Conservation (phyloP, 164 flowering plant species). For the Nymphaea colorata region DNA sequence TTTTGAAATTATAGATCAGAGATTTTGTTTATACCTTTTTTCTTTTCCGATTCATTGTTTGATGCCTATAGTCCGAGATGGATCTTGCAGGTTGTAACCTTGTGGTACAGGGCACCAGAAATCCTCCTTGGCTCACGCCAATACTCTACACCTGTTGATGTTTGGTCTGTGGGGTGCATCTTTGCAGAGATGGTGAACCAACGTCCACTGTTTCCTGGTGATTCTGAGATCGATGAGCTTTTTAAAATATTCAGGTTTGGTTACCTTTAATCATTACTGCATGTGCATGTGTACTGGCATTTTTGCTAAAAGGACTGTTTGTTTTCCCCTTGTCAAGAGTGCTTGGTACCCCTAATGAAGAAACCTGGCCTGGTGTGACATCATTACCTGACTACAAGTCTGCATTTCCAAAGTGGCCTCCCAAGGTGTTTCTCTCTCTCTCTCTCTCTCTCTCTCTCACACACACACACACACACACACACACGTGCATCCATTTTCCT, state of each 20-base stretch:
- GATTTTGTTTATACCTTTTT: neutral
- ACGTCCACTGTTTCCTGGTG: conserved; percentile 89
- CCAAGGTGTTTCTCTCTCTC: conserved; percentile 34
- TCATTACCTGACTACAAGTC: conserved; percentile 85
- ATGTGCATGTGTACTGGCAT: neutral
- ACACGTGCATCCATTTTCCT: too few species aligned
- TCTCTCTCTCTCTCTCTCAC: neutral
- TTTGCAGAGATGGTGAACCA: conserved; percentile 99
- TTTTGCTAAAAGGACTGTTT: neutral
- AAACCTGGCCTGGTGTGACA: conserved; percentile 91
- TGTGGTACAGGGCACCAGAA: conserved; percentile 99
- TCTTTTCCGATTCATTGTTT: neutral
- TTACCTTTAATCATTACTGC: neutral
- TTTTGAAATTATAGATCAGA: too few species aligned
- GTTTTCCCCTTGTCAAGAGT: conserved; percentile 24
- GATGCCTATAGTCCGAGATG: neutral
- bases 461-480: too few species aligned
- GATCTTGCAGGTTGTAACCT: conserved; percentile 70
- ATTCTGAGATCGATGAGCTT: conserved; percentile 93
- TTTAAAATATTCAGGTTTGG: conserved; percentile 89
- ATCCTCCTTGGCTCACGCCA: conserved; percentile 93
- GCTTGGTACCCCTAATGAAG: conserved; percentile 87
- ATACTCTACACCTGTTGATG: conserved; percentile 96
- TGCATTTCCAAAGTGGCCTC: conserved; percentile 84
- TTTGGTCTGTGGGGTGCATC: conserved; percentile 99